Evolutionary conservation across 768 basidiomycete genomes (phyloP), one percentile per base, ranked within the genome.

Genomic region (Lactifluus hygrophoroides): DNA sequence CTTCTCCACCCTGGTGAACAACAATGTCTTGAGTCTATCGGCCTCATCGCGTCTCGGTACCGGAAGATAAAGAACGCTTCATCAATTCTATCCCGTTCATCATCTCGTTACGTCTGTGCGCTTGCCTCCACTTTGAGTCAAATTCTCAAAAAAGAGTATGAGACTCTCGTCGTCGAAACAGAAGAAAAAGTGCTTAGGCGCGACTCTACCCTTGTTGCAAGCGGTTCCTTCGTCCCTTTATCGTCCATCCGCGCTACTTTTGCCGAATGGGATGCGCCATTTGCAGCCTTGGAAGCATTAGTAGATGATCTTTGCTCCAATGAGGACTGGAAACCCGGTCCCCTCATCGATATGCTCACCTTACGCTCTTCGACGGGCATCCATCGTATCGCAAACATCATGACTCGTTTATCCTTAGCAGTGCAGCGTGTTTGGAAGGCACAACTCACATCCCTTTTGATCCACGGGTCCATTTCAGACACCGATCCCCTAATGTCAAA

Each of bases 1-100:
- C 81, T 93, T 16, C 80, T 96, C 3, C 93, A 96, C 66, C 93
- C 93, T 2, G 93, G 93, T 10, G 93, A 95, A 67, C 79, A 85
- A 53, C 82, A 93, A 69, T 87, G 85, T 62, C 78, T 94, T n/a
- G 85, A 91, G 66, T 79, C 82, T 10, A 80, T 96, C 2, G 88
- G 82, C 9, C 76, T 79, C 48, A 81, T 94, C 49, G 92, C 88
- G 1, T 78, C 76, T 51, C 81, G 85, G 25, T 94, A 93, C 71
- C 77, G 81, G 60, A 85, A 76, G 61, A 83, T 95, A 69, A 86
- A 83, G 69, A 68, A 74, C 57, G 75, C 81, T 19, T 85, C 77
- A 58, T 66, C 69, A 38, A 65, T 65, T 2, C 74, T 86, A 25
- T 77, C 81, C 27, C 77, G 75, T 21, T 83, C 84, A 5, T 72